phyloP scores from a whole-genome alignment of 768 basidiomycete species.

The Coprinellus aureogranulatus region DNA sequence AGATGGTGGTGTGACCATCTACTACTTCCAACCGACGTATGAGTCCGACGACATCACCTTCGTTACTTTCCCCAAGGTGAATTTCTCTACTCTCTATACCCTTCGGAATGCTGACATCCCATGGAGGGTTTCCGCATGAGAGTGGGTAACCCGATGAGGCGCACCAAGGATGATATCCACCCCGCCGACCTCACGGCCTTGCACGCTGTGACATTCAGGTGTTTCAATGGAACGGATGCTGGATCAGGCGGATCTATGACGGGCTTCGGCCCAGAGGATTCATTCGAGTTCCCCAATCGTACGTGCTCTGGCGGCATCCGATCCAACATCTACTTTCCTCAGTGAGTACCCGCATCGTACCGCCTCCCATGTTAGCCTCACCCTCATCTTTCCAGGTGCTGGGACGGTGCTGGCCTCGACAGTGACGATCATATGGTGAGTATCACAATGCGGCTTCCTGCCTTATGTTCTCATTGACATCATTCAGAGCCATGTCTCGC shows the following conservation, averaged over 20 bases:
- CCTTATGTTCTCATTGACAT: neutral
- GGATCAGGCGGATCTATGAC: neutral
- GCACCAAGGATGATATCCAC: neutral
- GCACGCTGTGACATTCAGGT: constrained; percentile 5
- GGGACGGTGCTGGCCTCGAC: constrained; percentile 10
- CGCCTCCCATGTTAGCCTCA: neutral
- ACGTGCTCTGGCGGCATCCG: constrained; percentile 1
- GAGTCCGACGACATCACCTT: neutral
- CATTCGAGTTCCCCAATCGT: neutral
- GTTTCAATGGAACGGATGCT: constrained; percentile 4
- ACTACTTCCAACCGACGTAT: constrained; percentile 5
- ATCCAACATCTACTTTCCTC: constrained; percentile 6
- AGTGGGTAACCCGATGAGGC: neutral
- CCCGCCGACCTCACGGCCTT: neutral
- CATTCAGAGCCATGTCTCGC: constrained; percentile 9
- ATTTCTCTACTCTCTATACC: neutral
- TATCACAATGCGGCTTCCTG: too few relatives aligned
- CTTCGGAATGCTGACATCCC: neutral
- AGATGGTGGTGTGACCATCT: constrained; percentile 1
- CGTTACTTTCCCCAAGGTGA: neutral
- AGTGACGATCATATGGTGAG: constrained; percentile 6
- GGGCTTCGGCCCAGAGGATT: neutral
- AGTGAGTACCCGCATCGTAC: neutral
- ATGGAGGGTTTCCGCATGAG: constrained; percentile 3
- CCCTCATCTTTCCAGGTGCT: constrained; percentile 3